A percentile compares a stretch with the other conserved stretches of the same genome.
Evolutionary conservation across 202 grass and related monocot species (phyloP).

Genomic region (Zoysia matrella): DNA sequence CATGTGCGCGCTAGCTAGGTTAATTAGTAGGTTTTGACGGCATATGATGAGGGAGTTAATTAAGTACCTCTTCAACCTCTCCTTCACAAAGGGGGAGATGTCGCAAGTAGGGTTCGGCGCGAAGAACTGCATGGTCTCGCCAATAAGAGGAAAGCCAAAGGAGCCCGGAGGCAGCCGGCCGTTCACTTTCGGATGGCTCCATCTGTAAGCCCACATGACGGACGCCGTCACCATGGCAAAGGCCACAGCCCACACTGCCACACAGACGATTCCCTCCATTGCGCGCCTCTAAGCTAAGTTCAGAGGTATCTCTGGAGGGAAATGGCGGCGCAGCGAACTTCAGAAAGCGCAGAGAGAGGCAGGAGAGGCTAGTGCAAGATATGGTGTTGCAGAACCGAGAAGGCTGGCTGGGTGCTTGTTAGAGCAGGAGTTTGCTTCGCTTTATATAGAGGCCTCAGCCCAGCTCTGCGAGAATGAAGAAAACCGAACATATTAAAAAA

Average conservation of each 20-base stretch:
- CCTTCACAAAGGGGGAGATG: slow-evolving; percentile 65
- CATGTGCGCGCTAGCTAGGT: too few species aligned
- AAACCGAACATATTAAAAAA: slow-evolving; percentile 16
- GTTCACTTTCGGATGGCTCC: slow-evolving; percentile 63
- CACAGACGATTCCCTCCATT: slow-evolving; percentile 38
- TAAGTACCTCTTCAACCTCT: slow-evolving; percentile 41
- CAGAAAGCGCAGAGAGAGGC: neutral
- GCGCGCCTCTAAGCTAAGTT: neutral
- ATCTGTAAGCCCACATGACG: slow-evolving; percentile 50
- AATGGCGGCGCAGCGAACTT: slow-evolving; percentile 4
- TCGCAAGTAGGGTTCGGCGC: slow-evolving; percentile 58
- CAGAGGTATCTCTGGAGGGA: neutral
- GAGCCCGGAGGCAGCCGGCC: slow-evolving; percentile 79
- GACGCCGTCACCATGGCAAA: slow-evolving; percentile 37
- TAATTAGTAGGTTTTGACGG: too few species aligned
- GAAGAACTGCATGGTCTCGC: slow-evolving; percentile 82
- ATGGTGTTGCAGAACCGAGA: slow-evolving; percentile 41
- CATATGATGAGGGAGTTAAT: too few species aligned
- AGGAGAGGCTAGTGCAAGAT: slow-evolving; percentile 52
- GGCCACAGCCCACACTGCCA: slow-evolving; percentile 34
- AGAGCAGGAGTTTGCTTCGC: slow-evolving; percentile 37
- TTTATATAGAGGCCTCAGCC: slow-evolving; percentile 36
- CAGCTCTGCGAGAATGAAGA: neutral
- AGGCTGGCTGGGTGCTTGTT: slow-evolving; percentile 16
- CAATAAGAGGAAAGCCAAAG: slow-evolving; percentile 70